Evolutionary conservation across 441 rosid genomes (phyloP).

Genomic region (Pelargonium myrrhifolium): DNA sequence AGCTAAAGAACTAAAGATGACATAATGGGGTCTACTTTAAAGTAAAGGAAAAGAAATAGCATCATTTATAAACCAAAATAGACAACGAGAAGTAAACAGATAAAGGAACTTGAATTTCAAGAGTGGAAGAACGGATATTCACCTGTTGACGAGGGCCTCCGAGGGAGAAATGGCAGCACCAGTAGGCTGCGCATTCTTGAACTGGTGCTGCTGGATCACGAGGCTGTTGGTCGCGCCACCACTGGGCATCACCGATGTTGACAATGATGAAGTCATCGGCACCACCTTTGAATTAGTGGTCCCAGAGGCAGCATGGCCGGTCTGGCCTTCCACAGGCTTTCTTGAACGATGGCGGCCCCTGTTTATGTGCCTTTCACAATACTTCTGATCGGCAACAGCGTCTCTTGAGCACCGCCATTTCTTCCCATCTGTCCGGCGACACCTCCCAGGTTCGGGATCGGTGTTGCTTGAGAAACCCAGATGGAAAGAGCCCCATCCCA

Average conservation of each 20-base stretch:
- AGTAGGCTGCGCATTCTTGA: constrained; percentile 29
- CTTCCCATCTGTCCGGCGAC: constrained; percentile 83
- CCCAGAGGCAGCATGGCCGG: constrained; percentile 44
- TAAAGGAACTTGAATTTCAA: background rate
- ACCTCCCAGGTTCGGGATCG: constrained; percentile 74
- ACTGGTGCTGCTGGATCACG: constrained; percentile 26
- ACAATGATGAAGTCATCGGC: constrained; percentile 25
- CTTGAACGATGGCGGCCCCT: constrained; percentile 91
- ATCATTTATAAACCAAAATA: constrained; percentile 2
- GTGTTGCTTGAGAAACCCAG: constrained; percentile 43
- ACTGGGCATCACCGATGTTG: constrained; percentile 26
- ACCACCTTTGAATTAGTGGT: constrained; percentile 31
- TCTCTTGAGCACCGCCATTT: constrained; percentile 88
- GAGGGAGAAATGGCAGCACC: constrained; percentile 23
- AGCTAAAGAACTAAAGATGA: constrained; percentile 20
- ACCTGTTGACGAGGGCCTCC: constrained; percentile 36
- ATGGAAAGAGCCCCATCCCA: constrained; percentile 59
- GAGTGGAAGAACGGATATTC: background rate
- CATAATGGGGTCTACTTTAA: constrained; percentile 19
- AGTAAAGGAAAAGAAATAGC: constrained; percentile 18
- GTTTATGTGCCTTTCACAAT: constrained; percentile 75
- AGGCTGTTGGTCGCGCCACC: constrained; percentile 30
- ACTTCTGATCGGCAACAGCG: constrained; percentile 69
- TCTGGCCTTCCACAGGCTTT: constrained; percentile 84
- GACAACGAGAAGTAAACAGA: background rate